Evolutionary conservation across 768 basidiomycete genomes (phyloP), one percentile per base, ranked within the genome.

Genomic region (Filobasidium floriforme): DNA sequence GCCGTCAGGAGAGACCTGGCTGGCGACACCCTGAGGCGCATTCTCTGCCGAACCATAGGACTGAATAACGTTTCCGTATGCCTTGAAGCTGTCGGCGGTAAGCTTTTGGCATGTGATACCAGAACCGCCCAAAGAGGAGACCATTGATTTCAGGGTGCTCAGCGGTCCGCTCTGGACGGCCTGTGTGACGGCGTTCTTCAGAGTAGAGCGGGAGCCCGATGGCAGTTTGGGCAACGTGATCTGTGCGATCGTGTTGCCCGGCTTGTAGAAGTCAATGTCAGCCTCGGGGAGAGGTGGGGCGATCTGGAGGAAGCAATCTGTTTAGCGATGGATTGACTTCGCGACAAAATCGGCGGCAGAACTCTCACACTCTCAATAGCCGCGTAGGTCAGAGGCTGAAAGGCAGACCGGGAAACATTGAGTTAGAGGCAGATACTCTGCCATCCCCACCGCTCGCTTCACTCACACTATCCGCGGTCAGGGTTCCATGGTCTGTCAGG

Each of bases 21-120:
- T 82, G 71, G 84, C 85, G 54, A 85, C 83, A 19, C 63, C 24
- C 7, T 37, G 12, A 19, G 67, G 63, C 1, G 43, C 60, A n/a
- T 49, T 29, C 24, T 52, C 52, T 1, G 41, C 63, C 37, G 46
- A 55, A 41, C 43, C 37, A 75, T 90, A 92, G 1, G 88, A 89
- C 79, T 93, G 89, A 61, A 98, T 83, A 63, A 98, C 89, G 69
- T 90, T 83, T 1, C 96, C 96, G 77, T 87, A 99, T 0, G 88
- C 84, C 11, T 85, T 84, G 75, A 94, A 98, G 6, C 85, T 88
- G 70, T 90, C 88, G 1, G 87, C 81, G 1, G 92, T 91, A 69
- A 99, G 80, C 24, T 89, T 77, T 1, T 75, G 70, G 40, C 80
- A 77, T 18, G 74, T 70, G 59, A 82, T 70, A 51, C 63, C 54